These are phyloP conservation scores for Solioccasus polychromus DNA, from an alignment of 768 basidiomycete genomes.

Conservation along the genomic window DNA sequence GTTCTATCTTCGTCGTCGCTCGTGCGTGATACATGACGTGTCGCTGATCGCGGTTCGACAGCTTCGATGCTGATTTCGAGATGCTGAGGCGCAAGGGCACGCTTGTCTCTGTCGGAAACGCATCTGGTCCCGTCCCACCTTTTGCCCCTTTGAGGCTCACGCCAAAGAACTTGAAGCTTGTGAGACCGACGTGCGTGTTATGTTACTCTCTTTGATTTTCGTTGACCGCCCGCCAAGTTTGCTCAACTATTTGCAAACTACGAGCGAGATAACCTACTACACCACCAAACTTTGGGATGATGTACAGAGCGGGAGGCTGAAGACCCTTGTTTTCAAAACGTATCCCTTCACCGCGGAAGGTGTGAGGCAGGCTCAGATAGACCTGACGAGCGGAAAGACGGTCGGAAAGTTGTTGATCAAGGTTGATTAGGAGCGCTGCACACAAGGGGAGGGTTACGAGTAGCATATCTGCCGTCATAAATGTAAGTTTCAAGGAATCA, in stretches of 20 bases:
- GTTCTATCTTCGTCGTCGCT: not conserved
- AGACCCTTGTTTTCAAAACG: constrained; percentile 66
- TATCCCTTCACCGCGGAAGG: constrained; percentile 86
- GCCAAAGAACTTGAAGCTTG: constrained; percentile 77
- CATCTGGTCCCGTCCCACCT: constrained; percentile 79
- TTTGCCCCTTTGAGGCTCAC: constrained; percentile 71
- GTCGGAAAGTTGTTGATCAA: constrained; percentile 86
- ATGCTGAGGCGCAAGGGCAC: constrained; percentile 85
- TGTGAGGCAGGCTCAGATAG: constrained; percentile 69
- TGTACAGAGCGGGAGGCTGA: constrained; percentile 56
- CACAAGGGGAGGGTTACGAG: too few species aligned
- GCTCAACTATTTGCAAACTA: constrained; percentile 66
- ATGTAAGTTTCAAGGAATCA: too few species aligned
- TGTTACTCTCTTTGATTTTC: not conserved
- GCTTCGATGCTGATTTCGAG: constrained; percentile 78
- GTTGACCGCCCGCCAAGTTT: constrained; percentile 43
- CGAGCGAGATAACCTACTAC: constrained; percentile 72
- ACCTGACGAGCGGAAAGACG: constrained; percentile 74
- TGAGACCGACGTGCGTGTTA: constrained; percentile 65
- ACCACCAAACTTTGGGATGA: constrained; percentile 60
- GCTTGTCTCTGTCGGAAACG: constrained; percentile 87
- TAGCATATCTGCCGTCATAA: too few species aligned
- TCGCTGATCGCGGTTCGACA: too few species aligned
- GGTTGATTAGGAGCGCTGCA: constrained; percentile 45
- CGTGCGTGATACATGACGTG: constrained; percentile 5